Percentiles rank a stretch among this genome's conserved stretches.
Evolutionary conservation across 1,284 basidiomycete genomes (phyloP).

Genomic region (Boletellus deceptivus): DNA sequence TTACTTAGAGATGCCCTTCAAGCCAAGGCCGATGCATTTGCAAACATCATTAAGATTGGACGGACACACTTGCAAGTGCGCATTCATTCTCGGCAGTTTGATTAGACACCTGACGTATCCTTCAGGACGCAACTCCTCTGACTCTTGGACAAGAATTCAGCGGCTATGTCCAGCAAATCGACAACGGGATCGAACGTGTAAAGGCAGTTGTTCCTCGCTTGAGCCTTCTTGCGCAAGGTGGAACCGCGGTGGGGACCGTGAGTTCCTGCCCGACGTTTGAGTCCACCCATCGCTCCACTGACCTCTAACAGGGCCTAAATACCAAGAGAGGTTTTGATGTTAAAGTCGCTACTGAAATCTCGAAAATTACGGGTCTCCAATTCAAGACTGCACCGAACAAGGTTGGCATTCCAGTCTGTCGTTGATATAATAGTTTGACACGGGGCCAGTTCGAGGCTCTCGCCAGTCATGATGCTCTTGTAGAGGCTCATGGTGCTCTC

Average conservation of each 20-base stretch:
- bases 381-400: conserved; percentile 99
- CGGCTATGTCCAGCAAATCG: conserved; percentile 95
- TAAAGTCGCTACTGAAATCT: conserved; percentile 90
- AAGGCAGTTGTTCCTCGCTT: conserved; percentile 84
- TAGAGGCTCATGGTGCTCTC: conserved; percentile 95
- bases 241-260: conserved; percentile 97
- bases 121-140: conserved; percentile 92
- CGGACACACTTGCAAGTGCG: conserved; percentile 90
- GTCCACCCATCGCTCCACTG: conserved; percentile 4
- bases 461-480: conserved; percentile 95
- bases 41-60: conserved; percentile 97
- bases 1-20: conserved; percentile 84
- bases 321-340: conserved; percentile 96
- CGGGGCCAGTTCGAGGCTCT: conserved; percentile 86
- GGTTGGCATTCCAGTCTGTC: conserved; percentile 39
- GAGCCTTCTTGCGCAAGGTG: conserved; percentile 93
- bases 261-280: conserved; percentile 29
- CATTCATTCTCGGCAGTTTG: background rate
- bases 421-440: conserved; percentile 1
- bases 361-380: conserved; percentile 85
- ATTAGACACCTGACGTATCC: background rate
- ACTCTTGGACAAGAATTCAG: conserved; percentile 99
- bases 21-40: conserved; percentile 79
- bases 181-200: conserved; percentile 88
- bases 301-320: conserved; percentile 79